These are phyloP conservation scores for Chrysanthemum seticuspe DNA, from an alignment of 129 eudicot species.

Conservation along the genomic window DNA sequence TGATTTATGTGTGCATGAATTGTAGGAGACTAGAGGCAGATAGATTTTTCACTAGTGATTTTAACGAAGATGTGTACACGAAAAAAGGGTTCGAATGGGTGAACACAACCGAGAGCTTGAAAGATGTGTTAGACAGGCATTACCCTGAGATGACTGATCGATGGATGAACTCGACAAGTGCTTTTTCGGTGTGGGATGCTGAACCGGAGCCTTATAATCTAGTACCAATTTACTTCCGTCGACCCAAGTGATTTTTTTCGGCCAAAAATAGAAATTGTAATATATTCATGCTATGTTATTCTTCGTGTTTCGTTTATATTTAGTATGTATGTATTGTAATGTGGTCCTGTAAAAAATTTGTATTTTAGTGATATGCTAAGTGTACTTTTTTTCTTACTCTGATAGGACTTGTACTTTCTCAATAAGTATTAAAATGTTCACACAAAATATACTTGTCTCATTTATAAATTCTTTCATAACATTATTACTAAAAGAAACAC, in stretches of 20 bases:
- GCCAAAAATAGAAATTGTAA: no score
- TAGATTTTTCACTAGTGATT: constrained; percentile 51
- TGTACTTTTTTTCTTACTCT: no score
- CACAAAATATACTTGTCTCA: neutral
- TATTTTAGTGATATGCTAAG: no score
- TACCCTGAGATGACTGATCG: constrained; percentile 43
- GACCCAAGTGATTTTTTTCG: constrained; percentile 6
- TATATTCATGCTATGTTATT: no score
- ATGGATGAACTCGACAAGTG: constrained; percentile 55
- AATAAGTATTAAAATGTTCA: no score
- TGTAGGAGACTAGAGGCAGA: constrained; percentile 58
- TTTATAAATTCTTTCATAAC: neutral
- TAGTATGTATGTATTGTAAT: no score
- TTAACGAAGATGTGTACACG: constrained; percentile 50
- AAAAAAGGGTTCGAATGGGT: constrained; percentile 57
- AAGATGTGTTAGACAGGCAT: constrained; percentile 54
- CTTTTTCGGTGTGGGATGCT: constrained; percentile 55
- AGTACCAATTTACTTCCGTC: constrained; percentile 52
- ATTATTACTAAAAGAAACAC: no score
- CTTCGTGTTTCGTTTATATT: no score
- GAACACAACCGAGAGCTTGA: constrained; percentile 50
- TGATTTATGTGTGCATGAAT: neutral
- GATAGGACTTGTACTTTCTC: no score
- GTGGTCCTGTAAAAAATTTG: no score
- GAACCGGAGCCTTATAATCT: constrained; percentile 31